Conservation (phyloP, 768 basidiomycete species). For the Astraeus odoratus region DNA sequence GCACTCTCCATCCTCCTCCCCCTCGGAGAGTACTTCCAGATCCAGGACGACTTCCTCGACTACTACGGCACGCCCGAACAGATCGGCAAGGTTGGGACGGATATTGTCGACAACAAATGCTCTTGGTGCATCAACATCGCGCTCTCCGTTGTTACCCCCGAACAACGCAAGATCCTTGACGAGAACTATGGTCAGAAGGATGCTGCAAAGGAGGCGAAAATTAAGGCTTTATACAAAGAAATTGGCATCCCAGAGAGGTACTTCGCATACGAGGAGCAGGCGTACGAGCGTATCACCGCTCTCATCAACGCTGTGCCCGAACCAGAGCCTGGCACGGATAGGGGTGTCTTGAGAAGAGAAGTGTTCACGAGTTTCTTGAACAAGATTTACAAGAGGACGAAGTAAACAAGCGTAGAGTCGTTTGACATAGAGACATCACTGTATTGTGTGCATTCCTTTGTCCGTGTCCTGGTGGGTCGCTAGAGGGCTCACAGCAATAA, state of each 20-base stretch:
- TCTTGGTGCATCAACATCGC: constrained; percentile 94
- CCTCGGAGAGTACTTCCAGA: constrained; percentile 97
- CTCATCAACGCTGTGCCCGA: constrained; percentile 75
- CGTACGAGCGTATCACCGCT: constrained; percentile 56
- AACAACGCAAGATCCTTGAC: constrained; percentile 55
- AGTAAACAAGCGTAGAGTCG: constrained; percentile 27
- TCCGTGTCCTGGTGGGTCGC: too few species aligned
- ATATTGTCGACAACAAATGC: constrained; percentile 99
- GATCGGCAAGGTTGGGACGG: constrained; percentile 96
- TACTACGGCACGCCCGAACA: constrained; percentile 84
- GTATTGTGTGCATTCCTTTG: too few species aligned
- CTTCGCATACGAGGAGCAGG: constrained; percentile 68
- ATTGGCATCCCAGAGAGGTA: constrained; percentile 62
- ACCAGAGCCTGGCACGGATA: constrained; percentile 31
- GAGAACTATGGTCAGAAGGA: constrained; percentile 59
- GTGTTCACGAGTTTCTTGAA: constrained; percentile 83
- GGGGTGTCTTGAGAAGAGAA: constrained; percentile 45
- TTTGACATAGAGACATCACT: too few species aligned
- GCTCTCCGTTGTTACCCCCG: constrained; percentile 46
- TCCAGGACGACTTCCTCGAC: constrained; percentile 97
- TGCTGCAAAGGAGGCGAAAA: constrained; percentile 40
- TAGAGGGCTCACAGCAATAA: too few species aligned
- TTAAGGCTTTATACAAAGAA: constrained; percentile 69
- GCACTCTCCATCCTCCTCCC: constrained; percentile 81
- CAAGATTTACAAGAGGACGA: constrained; percentile 73